These are phyloP conservation scores for Kuraishia ogatae DNA, from an alignment of 805 yeast genomes.

Conservation along the genomic window DNA sequence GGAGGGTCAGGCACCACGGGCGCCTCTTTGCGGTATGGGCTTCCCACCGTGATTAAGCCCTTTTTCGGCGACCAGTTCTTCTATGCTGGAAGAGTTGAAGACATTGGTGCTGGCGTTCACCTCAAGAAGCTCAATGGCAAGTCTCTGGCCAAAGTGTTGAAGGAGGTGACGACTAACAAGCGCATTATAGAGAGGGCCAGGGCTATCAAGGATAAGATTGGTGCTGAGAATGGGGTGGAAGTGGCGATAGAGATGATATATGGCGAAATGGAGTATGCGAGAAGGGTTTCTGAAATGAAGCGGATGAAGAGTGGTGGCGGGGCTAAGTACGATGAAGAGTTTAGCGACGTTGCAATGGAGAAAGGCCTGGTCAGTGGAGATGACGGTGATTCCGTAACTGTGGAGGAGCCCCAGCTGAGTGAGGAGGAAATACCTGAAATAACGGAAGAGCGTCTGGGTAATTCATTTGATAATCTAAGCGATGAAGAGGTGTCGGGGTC, in stretches of 20 bases:
- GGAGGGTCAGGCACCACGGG: slow-evolving; percentile 98
- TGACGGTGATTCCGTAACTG: too few relatives aligned
- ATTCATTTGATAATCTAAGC: background rate
- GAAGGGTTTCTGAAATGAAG: slow-evolving; percentile 42
- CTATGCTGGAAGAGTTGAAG: slow-evolving; percentile 82
- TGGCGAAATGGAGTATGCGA: slow-evolving; percentile 69
- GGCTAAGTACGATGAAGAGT: slow-evolving; percentile 7
- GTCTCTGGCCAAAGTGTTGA: slow-evolving; percentile 58
- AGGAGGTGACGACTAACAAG: slow-evolving; percentile 55
- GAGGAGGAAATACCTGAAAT: background rate
- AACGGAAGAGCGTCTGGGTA: background rate
- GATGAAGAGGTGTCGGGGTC: slow-evolving; percentile 6
- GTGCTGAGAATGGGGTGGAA: slow-evolving; percentile 72
- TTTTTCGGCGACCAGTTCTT: slow-evolving; percentile 96
- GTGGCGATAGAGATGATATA: slow-evolving; percentile 75
- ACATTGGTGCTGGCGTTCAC: slow-evolving; percentile 75
- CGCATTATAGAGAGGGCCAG: slow-evolving; percentile 63
- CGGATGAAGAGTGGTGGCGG: slow-evolving; percentile 29
- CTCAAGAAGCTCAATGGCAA: slow-evolving; percentile 59
- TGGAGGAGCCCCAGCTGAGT: background rate
- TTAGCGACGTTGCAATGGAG: slow-evolving; percentile 7
- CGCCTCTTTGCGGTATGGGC: slow-evolving; percentile 76
- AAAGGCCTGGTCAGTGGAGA: slow-evolving; percentile 2
- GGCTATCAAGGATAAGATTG: slow-evolving; percentile 51
- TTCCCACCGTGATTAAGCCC: slow-evolving; percentile 88